Evolutionary conservation across 2,329 filamentous ascomycete genomes (phyloP).

Genomic region (Chaetoscypha palmicola): DNA sequence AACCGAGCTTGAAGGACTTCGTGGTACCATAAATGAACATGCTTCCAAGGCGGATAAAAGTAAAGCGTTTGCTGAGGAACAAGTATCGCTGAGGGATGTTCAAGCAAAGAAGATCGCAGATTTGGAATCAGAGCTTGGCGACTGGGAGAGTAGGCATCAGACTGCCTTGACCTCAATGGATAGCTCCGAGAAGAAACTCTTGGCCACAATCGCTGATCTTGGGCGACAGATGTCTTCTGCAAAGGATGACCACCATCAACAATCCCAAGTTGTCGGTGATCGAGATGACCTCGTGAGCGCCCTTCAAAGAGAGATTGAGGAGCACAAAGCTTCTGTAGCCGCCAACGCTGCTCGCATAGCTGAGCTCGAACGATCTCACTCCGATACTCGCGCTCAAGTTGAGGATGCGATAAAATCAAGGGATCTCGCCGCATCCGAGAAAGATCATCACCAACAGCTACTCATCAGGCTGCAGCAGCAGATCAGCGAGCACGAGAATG

Average conservation of each 20-base stretch:
- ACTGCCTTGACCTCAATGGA: conserved; percentile 63
- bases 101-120: conserved; percentile 41
- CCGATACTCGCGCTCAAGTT: conserved; percentile 58
- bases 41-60: conserved; percentile 15
- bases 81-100: conserved; percentile 25
- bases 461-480: conserved; percentile 49
- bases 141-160: conserved; percentile 73
- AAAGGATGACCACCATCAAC: conserved; percentile 39
- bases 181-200: conserved; percentile 64
- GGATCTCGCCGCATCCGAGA: conserved; percentile 38
- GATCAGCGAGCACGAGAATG: conserved; percentile 51
- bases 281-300: conserved; percentile 53
- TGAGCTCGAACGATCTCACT: conserved; percentile 66
- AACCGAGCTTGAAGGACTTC: conserved; percentile 63
- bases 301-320: conserved; percentile 69
- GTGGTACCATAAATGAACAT: conserved; percentile 28
- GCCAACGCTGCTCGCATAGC: conserved; percentile 62
- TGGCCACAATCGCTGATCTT: conserved; percentile 64
- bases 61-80: conserved; percentile 17
- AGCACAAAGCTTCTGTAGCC: conserved; percentile 69
- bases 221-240: conserved; percentile 47
- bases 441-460: conserved; percentile 37
- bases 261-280: conserved; percentile 43
- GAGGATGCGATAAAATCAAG: conserved; percentile 57
- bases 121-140: conserved; percentile 63